Conservation (phyloP, 192 early-diverging fungal species). For the Linnemannia exigua region DNA sequence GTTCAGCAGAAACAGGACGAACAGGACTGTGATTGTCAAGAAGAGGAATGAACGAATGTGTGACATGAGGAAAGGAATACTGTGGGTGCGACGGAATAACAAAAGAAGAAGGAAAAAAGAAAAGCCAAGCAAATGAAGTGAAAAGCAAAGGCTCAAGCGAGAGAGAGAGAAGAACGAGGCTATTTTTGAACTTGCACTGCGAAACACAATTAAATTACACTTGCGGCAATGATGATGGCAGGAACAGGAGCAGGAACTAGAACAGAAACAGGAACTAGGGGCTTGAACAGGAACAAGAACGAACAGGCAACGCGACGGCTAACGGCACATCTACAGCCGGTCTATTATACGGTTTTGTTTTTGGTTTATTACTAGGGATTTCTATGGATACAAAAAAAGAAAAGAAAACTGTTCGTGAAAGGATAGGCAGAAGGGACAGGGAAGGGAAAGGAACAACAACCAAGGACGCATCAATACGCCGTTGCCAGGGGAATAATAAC, state of each 20-base stretch:
- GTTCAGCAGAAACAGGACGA: not conserved
- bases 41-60: not conserved
- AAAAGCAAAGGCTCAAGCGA: not conserved
- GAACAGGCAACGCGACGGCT: not conserved
- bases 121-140: not conserved
- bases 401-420: not conserved
- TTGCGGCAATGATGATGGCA: too few relatives aligned
- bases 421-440: not conserved
- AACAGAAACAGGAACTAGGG: too few relatives aligned
- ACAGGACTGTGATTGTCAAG: not conserved
- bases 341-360: not conserved
- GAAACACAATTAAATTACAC: not conserved
- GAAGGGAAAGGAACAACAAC: not conserved
- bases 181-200: slow-evolving; percentile 1
- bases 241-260: too few relatives aligned
- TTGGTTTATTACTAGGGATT: not conserved
- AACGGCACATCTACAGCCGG: not conserved
- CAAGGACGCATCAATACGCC: not conserved
- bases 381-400: not conserved
- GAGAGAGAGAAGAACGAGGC: not conserved
- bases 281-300: not conserved
- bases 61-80: not conserved
- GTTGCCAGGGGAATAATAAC: not conserved
- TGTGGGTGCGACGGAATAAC: not conserved
- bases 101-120: not conserved